Base-by-base conservation (phyloP, 2,329 filamentous ascomycete genomes). In the Neonectria ditissima region DNA sequence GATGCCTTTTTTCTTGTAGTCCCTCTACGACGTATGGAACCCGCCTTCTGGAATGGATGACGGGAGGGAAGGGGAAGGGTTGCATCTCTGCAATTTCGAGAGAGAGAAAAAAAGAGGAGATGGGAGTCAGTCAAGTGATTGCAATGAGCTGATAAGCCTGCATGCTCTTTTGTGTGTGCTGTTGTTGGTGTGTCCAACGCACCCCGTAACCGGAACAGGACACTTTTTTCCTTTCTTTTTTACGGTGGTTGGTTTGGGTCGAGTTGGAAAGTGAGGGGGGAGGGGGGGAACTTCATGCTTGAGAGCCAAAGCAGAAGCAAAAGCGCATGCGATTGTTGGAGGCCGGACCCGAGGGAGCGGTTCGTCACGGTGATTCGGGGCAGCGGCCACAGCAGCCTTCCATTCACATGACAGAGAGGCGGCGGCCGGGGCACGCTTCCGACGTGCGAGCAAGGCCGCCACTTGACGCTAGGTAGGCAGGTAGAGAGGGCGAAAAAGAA, bases 371-470 rank as follows among this genome's bases (percentile, higher is more conserved):
- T 41, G 37, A 41, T 11, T 20, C 37, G 37, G 37, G 20, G 37
- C 37, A 20, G 37, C 37, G 37, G 37, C 37, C 37, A 41, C 37
- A 41, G n/a, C 37, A 41, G n/a, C 37, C n/a, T 41, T 41, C n/a
- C 37, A 11, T 41, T 41, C 37, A 41, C 37, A 41, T 41, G 37
- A 41, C 37, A 20, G 37, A 41, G n/a, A 41, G 41, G 53, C 53
- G 53, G 41, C 53, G 53, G 39, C 43, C 53, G 53, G 53, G 53
- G 53, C 43, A 55, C 18, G 28, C 39, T 45, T 55, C 53, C 53
- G 53, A 30, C 26, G 41, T 34, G 48, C 24, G 28, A 24, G 39
- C 24, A 39, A 18, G 32, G 7, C 53, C 8, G 53, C 53, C 26
- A 55, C 37, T 9, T 7, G 10, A 28, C 26, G 5, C 26, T 28